Base-by-base conservation (phyloP, 768 basidiomycete genomes). In the Coprinellus micaceus region DNA sequence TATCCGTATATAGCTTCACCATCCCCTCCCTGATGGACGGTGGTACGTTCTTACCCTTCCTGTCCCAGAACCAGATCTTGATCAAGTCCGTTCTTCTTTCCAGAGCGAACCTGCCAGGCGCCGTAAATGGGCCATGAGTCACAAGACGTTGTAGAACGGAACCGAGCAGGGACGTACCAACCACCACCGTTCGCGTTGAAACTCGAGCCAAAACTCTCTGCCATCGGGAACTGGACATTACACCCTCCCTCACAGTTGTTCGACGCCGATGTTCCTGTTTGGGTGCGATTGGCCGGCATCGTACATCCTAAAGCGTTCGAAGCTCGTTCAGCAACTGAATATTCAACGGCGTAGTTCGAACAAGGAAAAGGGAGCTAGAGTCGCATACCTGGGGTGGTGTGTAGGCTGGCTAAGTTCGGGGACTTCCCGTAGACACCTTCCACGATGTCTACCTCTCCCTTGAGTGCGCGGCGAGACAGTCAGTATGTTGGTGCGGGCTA, bases 11-110 rank as follows among this genome's bases (percentile, higher is more conserved):
- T 26, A 82, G 71, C 21, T 65, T 66, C 0, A 64, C 61, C 12
- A 60, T 69, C 1, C 79, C 82, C 22, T 69, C 67, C 41, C 49
- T 68, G 15, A 85, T 73, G 29, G 82, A 82, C 9, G 64, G 51
- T 2, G 84, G 85, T 22, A 82, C 77, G 26, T 61, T 64, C 1
- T 64, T 69, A 47, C 67, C 76, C 59, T 77, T 76, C 28, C 87
- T 75, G 0, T 81, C 67, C 86, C 87, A 91, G 73, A 88, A 89
- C 81, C 84, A 90, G 26, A 89, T 73, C 52, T 82, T 83, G 59
- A 89, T 83, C 63, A 74, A 80, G 17, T 62, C 62, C 19, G 67
- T 62, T 0, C 82, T 82, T 39, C 86, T 77, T 64, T 87, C 85
- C 52, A 86, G 74, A 0, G 82, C 88, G 63, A 80, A 86, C 80